phyloP scores from a whole-genome alignment of 345 rosid genomes.

The Turritis glabra region DNA sequence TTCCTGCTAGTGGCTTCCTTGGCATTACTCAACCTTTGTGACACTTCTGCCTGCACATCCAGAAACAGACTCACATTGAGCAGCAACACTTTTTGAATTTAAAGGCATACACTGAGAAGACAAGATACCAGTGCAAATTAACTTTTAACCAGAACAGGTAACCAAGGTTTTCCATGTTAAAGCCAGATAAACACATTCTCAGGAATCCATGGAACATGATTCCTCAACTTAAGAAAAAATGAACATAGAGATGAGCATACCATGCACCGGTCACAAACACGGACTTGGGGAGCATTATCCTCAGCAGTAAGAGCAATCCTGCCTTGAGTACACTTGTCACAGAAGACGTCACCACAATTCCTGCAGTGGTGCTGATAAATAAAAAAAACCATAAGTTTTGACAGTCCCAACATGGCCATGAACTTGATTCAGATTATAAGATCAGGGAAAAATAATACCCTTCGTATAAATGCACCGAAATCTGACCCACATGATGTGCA shows the following conservation, averaged over 20 bases:
- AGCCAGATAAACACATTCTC: constrained; percentile 6
- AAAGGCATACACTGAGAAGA: not conserved
- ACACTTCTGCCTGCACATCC: constrained; percentile 77
- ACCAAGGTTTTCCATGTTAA: constrained; percentile 2
- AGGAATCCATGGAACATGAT: not conserved
- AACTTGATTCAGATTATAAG: constrained; percentile 12
- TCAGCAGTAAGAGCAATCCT: constrained; percentile 95
- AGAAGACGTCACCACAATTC: constrained; percentile 97
- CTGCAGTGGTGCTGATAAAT: constrained; percentile 94
- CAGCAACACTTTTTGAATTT: not conserved
- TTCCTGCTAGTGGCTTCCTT: constrained; percentile 82
- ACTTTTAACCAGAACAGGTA: not conserved
- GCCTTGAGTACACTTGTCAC: constrained; percentile 97
- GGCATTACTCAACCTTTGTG: constrained; percentile 85
- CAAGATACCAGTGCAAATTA: not conserved
- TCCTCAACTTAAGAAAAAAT: not conserved
- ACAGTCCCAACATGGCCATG: not conserved
- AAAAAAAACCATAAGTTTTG: constrained; percentile 13
- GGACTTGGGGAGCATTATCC: constrained; percentile 88
- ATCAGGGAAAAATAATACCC: constrained; percentile 43
- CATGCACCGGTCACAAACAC: constrained; percentile 97
- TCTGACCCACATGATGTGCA: constrained; percentile 85
- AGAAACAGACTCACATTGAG: constrained; percentile 13
- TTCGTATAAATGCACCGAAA: constrained; percentile 85
- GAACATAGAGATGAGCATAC: constrained; percentile 42